Evolutionary conservation across 1,284 basidiomycete species (phyloP).

Genomic region (Austroboletus niveus): DNA sequence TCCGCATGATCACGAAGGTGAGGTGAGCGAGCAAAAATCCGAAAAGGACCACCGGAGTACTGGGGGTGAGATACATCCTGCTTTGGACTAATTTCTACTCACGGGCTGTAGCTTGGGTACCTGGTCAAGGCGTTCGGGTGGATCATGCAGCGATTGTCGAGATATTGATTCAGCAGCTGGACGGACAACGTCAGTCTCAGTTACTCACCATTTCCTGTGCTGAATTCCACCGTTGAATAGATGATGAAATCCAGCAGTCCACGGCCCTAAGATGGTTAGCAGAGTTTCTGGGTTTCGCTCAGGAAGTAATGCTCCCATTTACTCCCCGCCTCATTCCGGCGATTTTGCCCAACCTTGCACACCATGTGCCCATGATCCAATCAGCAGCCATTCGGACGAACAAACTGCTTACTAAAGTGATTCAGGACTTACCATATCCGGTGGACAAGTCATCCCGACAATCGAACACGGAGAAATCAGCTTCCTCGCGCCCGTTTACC

Average conservation of each 20-base stretch:
- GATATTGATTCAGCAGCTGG: conserved; percentile 89
- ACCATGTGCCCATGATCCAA: conserved; percentile 88
- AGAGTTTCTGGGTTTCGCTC: conserved; percentile 86
- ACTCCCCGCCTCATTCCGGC: conserved; percentile 91
- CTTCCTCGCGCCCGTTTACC: conserved; percentile 33
- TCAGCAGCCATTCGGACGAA: conserved; percentile 86
- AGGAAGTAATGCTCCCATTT: conserved; percentile 92
- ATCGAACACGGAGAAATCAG: conserved; percentile 30
- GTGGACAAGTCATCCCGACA: conserved; percentile 49
- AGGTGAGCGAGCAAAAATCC: conserved; percentile 44
- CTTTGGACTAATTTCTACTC: conserved; percentile 24
- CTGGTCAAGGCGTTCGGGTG: conserved; percentile 90
- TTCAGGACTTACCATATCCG: conserved; percentile 81
- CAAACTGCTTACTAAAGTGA: conserved; percentile 79
- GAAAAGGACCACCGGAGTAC: conserved; percentile 55
- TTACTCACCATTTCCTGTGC: neutral
- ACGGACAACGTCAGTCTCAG: conserved; percentile 70
- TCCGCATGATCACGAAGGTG: conserved; percentile 42
- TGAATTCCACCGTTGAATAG: conserved; percentile 38
- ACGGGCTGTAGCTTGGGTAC: conserved; percentile 68
- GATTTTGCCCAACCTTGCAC: conserved; percentile 92
- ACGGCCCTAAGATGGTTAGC: conserved; percentile 90
- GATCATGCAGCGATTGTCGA: conserved; percentile 93
- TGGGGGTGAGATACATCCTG: conserved; percentile 48
- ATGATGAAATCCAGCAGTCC: conserved; percentile 88